Percentiles rank a stretch among this genome's conserved stretches.
Conservation (phyloP, 345 rosid species). For the Dipteronia sinensis region DNA sequence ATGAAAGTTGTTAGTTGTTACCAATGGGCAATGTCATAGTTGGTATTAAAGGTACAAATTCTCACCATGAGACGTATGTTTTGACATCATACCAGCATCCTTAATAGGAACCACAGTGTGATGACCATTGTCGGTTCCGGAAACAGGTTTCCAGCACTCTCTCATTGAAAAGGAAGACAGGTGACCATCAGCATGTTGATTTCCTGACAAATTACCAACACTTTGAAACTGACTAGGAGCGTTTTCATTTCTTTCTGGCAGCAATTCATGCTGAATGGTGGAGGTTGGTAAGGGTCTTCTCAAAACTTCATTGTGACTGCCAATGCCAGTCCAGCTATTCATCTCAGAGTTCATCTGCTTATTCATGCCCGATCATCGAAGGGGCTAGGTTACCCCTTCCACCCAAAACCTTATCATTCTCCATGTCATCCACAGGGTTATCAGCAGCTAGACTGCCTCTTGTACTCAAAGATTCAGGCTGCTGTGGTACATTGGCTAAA, state of each 20-base stretch:
- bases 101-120: constrained; percentile 20
- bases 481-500: constrained; percentile 30
- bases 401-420: constrained; percentile 40
- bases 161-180: constrained; percentile 22
- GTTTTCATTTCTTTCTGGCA: constrained; percentile 35
- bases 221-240: constrained; percentile 37
- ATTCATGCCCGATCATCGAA: constrained; percentile 35
- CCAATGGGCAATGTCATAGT: neutral
- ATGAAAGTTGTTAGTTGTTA: constrained; percentile 3
- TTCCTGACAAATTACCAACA: constrained; percentile 34
- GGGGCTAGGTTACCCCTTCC: constrained; percentile 41
- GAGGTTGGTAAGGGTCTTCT: constrained; percentile 35
- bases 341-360: constrained; percentile 49
- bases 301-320: constrained; percentile 40
- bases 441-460: constrained; percentile 33
- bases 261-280: constrained; percentile 37
- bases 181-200: constrained; percentile 19
- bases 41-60: neutral
- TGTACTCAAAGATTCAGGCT: constrained; percentile 39
- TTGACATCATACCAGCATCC: constrained; percentile 24
- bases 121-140: constrained; percentile 21
- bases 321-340: constrained; percentile 48
- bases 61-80: constrained; percentile 27
- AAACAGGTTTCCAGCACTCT: constrained; percentile 26
- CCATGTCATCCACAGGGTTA: constrained; percentile 33